phyloP scores from a whole-genome alignment of 176 grass and related monocot genomes.

The Eleusine indica region DNA sequence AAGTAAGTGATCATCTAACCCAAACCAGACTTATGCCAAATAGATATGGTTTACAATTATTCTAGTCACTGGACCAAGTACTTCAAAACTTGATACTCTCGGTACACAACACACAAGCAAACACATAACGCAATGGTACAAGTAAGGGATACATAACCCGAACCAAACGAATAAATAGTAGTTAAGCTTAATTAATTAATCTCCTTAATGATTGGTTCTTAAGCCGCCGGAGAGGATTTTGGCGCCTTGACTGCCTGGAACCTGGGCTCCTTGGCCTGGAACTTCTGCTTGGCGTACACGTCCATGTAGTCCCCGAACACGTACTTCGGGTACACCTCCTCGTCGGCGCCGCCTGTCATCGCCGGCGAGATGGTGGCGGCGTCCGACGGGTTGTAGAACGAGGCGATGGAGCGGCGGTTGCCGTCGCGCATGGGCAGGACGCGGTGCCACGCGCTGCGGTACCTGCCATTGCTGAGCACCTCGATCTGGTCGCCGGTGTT shows the following conservation, averaged over 20 bases:
- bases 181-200: not conserved
- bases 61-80: not conserved
- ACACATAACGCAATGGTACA: not conserved
- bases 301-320: slow-evolving; percentile 66
- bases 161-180: slow-evolving; percentile 8
- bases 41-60: too few species aligned
- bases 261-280: slow-evolving; percentile 51
- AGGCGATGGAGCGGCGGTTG: slow-evolving; percentile 64
- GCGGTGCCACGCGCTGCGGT: slow-evolving; percentile 78
- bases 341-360: not conserved
- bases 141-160: not conserved
- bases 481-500: slow-evolving; percentile 82
- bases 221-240: slow-evolving; percentile 31
- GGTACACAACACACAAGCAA: too few species aligned
- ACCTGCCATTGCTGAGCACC: slow-evolving; percentile 62
- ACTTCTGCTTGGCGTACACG: slow-evolving; percentile 63
- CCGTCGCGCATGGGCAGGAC: slow-evolving; percentile 59
- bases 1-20: too few species aligned
- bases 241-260: slow-evolving; percentile 50
- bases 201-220: not conserved
- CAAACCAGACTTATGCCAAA: too few species aligned
- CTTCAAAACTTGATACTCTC: not conserved
- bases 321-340: slow-evolving; percentile 36
- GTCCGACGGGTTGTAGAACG: slow-evolving; percentile 64
- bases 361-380: slow-evolving; percentile 49